phyloP scores from a whole-genome alignment of 169 alveolate genomes.

The Cyclospora cayetanensis region DNA sequence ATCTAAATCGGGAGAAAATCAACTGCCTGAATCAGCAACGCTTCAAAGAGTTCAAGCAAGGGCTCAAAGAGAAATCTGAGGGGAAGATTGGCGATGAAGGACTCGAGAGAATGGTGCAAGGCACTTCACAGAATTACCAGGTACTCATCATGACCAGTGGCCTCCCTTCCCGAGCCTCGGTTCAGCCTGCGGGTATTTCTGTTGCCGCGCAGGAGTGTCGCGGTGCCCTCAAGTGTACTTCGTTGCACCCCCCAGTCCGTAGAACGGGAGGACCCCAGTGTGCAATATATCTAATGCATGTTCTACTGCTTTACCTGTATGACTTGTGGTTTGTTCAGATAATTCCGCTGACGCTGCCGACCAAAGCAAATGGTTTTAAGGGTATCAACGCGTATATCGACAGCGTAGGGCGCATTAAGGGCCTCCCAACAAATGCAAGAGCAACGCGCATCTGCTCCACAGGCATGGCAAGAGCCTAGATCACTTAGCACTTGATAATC shows the following conservation, averaged over 20 bases:
- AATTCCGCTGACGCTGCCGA: constrained; percentile 89
- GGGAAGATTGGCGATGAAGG: constrained; percentile 58
- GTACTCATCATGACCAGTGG: not conserved
- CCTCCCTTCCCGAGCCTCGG: not conserved
- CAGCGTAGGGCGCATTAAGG: constrained; percentile 88
- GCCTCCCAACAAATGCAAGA: constrained; percentile 87
- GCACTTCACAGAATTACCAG: constrained; percentile 1
- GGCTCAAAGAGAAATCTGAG: constrained; percentile 75
- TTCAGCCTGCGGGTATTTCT: not conserved
- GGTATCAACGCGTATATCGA: constrained; percentile 91
- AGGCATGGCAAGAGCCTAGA: constrained; percentile 54
- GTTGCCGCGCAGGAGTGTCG: not conserved
- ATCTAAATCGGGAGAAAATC: constrained; percentile 75
- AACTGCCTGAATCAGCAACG: constrained; percentile 75
- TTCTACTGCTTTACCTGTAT: too few species aligned
- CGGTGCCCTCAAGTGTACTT: too few species aligned
- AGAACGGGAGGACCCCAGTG: too few species aligned
- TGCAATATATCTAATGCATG: too few species aligned
- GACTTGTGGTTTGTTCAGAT: constrained; percentile 85
- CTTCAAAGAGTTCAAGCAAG: constrained; percentile 73
- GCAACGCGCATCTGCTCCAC: constrained; percentile 91
- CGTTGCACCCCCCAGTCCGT: too few species aligned
- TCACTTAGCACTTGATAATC: not conserved
- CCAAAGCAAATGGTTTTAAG: constrained; percentile 79
- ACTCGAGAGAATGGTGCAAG: constrained; percentile 10